These are phyloP conservation scores for Penicillium brasilianum DNA, from an alignment of 2,329 filamentous ascomycete species.

Conservation along the genomic window DNA sequence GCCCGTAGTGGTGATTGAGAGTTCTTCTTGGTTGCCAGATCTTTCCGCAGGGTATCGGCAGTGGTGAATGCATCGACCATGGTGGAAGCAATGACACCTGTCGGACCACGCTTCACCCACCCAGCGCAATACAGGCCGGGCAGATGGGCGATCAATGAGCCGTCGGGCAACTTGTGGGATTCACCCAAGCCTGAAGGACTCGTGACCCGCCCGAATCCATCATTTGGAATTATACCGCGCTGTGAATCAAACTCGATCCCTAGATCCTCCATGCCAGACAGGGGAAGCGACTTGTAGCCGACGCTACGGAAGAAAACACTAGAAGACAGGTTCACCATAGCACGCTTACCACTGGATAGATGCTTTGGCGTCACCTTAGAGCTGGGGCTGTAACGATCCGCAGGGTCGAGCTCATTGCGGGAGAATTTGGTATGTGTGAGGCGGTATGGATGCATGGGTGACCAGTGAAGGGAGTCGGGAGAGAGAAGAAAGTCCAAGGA, in stretches of 20 bases:
- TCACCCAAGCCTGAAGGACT: constrained; percentile 37
- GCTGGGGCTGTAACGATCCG: constrained; percentile 58
- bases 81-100: constrained; percentile 92
- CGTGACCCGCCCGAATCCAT: constrained; percentile 75
- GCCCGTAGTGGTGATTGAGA: constrained; percentile 54
- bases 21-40: constrained; percentile 62
- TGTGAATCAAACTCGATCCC: constrained; percentile 77
- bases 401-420: constrained; percentile 56
- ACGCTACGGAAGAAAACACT: constrained; percentile 88
- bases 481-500: constrained; percentile 84
- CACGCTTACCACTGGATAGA: constrained; percentile 55
- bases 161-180: constrained; percentile 34
- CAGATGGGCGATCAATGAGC: constrained; percentile 56
- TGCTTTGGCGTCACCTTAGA: constrained; percentile 54
- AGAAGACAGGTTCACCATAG: constrained; percentile 61
- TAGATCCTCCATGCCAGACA: constrained; percentile 74
- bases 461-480: constrained; percentile 69
- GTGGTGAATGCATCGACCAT: constrained; percentile 94
- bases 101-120: constrained; percentile 95
- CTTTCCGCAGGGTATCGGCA: constrained; percentile 79
- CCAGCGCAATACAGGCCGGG: constrained; percentile 89
- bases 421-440: constrained; percentile 72
- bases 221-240: constrained; percentile 80
- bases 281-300: constrained; percentile 81
- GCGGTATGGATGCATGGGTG: constrained; percentile 48